Percentiles rank a stretch among this genome's conserved stretches.
phyloP scores from a whole-genome alignment of 2,329 filamentous ascomycete genomes.

The Cladosporium sp. region DNA sequence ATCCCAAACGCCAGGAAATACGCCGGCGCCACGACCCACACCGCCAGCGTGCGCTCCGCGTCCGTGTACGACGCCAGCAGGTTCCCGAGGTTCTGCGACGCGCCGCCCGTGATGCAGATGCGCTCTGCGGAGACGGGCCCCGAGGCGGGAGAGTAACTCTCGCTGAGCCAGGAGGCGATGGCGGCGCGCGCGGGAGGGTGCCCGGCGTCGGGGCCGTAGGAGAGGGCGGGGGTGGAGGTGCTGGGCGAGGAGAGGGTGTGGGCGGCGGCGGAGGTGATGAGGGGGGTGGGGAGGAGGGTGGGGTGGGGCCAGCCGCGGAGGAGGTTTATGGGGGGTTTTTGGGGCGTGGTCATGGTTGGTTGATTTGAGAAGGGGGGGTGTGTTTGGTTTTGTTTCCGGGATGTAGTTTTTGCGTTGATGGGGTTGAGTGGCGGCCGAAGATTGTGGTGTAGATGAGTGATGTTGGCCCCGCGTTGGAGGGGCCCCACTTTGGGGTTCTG shows the following conservation, averaged over 20 bases:
- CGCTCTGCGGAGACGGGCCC: slow-evolving; percentile 45
- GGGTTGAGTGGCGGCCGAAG: no score
- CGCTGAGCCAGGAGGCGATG: slow-evolving; percentile 63
- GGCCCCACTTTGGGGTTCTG: no score
- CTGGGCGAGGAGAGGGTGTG: slow-evolving; percentile 55
- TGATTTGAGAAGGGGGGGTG: no score
- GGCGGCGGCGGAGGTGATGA: slow-evolving; percentile 56
- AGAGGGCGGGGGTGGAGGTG: slow-evolving; percentile 58
- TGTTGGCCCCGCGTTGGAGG: no score
- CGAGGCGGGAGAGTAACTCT: slow-evolving; percentile 50
- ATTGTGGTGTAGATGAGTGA: no score
- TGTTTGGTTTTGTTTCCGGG: no score
- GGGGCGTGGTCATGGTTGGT: no score
- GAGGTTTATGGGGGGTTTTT: slow-evolving; percentile 50
- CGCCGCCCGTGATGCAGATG: slow-evolving; percentile 78
- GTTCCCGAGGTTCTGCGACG: slow-evolving; percentile 73
- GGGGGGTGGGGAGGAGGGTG: slow-evolving; percentile 57
- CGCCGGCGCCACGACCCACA: slow-evolving; percentile 77
- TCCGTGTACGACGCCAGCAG: slow-evolving; percentile 77
- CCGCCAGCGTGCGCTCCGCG: slow-evolving; percentile 62
- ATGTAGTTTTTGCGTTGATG: no score
- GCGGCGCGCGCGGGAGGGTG: slow-evolving; percentile 62
- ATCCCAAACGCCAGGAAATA: slow-evolving; percentile 84
- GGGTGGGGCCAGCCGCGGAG: slow-evolving; percentile 63
- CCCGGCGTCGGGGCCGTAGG: slow-evolving; percentile 75